Conservation (phyloP, 2,329 filamentous ascomycete species). For the Stemphylium lycopersici region DNA sequence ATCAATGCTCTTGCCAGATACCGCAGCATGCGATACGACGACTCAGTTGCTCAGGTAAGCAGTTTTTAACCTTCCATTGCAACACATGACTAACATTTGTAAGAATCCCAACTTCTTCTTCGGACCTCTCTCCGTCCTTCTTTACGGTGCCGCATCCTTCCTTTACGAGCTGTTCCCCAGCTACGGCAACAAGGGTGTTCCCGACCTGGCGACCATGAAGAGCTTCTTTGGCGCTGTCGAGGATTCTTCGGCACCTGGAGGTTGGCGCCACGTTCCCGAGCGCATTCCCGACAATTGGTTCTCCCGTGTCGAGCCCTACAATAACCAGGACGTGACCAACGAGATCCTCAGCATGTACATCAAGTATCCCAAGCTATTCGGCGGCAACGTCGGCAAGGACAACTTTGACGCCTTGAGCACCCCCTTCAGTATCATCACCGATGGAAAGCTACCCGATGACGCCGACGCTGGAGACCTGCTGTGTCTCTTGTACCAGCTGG, state of each 20-base stretch:
- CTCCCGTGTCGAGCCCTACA: constrained; percentile 43
- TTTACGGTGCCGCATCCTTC: constrained; percentile 53
- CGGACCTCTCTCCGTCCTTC: constrained; percentile 49
- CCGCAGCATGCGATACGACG: constrained; percentile 49
- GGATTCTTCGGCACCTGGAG: constrained; percentile 42
- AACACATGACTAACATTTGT: background rate
- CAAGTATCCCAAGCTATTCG: constrained; percentile 53
- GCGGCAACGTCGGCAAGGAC: constrained; percentile 50
- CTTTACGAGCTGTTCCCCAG: constrained; percentile 53
- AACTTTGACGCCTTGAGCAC: constrained; percentile 47
- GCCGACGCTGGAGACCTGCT: constrained; percentile 34
- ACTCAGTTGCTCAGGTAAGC: constrained; percentile 42
- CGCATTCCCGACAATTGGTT: constrained; percentile 53
- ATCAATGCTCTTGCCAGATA: constrained; percentile 47
- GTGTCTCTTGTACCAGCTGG: constrained; percentile 55
- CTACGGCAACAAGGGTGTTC: constrained; percentile 25
- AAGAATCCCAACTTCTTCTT: constrained; percentile 50
- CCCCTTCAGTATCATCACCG: constrained; percentile 46
- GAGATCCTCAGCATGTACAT: constrained; percentile 53
- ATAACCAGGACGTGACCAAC: constrained; percentile 41
- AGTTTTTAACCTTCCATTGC: background rate
- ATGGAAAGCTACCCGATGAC: constrained; percentile 45
- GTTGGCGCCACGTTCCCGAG: constrained; percentile 48
- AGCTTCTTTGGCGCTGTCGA: constrained; percentile 52
- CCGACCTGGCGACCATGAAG: constrained; percentile 26